Conservation (phyloP, 352 stramenopile species). For the Poterioochromonas sp. region DNA sequence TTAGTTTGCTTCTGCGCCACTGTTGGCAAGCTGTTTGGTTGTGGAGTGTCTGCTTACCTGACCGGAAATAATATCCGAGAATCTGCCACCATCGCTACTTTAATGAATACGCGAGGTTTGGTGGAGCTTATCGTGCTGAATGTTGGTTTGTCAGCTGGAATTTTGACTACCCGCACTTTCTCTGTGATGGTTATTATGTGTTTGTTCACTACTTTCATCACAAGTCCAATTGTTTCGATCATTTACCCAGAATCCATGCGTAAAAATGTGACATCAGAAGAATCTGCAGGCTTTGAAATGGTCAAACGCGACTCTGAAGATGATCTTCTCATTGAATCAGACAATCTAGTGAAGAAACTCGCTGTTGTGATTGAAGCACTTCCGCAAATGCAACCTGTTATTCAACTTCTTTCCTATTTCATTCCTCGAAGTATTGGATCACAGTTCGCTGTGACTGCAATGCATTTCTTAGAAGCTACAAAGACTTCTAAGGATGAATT, state of each 20-base stretch:
- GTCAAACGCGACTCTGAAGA: not conserved
- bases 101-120: constrained; percentile 37
- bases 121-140: constrained; percentile 37
- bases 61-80: constrained; percentile 10
- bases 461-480: constrained; percentile 32
- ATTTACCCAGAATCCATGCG: constrained; percentile 28
- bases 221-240: constrained; percentile 28
- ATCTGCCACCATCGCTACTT: constrained; percentile 12
- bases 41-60: constrained; percentile 19
- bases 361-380: constrained; percentile 20
- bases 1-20: constrained; percentile 27
- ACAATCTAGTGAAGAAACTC: not conserved
- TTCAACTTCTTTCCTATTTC: constrained; percentile 23
- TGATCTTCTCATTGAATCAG: not conserved
- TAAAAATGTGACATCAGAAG: not conserved
- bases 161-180: constrained; percentile 28
- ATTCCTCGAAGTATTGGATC: not conserved
- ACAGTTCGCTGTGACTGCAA: constrained; percentile 25
- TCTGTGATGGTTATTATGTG: constrained; percentile 37
- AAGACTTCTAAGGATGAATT: constrained; percentile 3
- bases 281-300: not conserved
- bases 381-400: not conserved
- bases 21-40: constrained; percentile 33
- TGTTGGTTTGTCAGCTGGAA: constrained; percentile 22
- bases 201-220: constrained; percentile 34